Percentiles rank a stretch among this genome's conserved stretches.
phyloP scores from a whole-genome alignment of 1,284 basidiomycete species.

The Singerocomus inundabilis region DNA sequence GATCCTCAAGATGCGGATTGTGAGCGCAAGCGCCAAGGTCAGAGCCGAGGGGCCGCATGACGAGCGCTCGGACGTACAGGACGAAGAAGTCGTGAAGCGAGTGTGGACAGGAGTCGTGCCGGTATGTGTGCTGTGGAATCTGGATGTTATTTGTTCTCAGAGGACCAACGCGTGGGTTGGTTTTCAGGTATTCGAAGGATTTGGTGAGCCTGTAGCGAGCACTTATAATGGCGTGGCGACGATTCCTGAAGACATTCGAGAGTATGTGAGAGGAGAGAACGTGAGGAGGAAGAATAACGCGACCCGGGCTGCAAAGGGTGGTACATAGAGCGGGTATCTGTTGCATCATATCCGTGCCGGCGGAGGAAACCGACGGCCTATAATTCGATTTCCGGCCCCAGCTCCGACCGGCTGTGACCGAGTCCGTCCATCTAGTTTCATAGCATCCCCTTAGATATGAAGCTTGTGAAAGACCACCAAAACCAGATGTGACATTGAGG shows the following conservation, averaged over 20 bases:
- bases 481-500: too few species aligned
- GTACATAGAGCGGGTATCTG: neutral
- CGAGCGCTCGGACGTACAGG: constrained; percentile 19
- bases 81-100: constrained; percentile 10
- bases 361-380: too few species aligned
- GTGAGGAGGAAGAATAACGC: constrained; percentile 24
- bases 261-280: constrained; percentile 24
- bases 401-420: too few species aligned
- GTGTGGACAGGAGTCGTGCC: constrained; percentile 30
- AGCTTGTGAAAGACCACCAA: too few species aligned
- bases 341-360: too few species aligned
- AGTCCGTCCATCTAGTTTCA: too few species aligned
- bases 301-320: constrained; percentile 16
- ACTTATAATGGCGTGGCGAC: constrained; percentile 19
- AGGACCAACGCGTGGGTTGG: neutral
- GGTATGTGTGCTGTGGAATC: constrained; percentile 12
- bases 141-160: neutral
- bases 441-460: too few species aligned
- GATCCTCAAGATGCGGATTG: constrained; percentile 25
- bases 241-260: constrained; percentile 24
- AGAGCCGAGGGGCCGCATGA: constrained; percentile 26
- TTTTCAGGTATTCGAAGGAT: constrained; percentile 26
- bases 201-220: constrained; percentile 26
- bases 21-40: constrained; percentile 26
- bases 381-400: too few species aligned